phyloP scores from a whole-genome alignment of 192 early-diverging fungal genomes.

The Coemansia asiatica region DNA sequence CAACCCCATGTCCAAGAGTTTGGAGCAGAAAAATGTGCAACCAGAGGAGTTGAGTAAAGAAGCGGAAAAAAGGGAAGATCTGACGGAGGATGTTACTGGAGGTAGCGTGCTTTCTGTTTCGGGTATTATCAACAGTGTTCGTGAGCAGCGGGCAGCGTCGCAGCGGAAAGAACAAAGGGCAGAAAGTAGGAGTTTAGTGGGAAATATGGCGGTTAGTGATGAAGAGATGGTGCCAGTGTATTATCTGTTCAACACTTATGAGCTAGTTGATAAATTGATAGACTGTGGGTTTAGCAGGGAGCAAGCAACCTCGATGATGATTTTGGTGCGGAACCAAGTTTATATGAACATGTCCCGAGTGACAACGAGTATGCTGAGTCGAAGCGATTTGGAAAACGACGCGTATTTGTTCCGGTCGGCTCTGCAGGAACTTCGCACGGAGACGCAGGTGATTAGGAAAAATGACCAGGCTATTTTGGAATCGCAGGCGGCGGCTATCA shows the following conservation, averaged over 20 bases:
- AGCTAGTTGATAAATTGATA: slow-evolving; percentile 65
- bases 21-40: slow-evolving; percentile 16
- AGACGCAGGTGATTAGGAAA: slow-evolving; percentile 71
- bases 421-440: slow-evolving; percentile 76
- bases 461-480: slow-evolving; percentile 75
- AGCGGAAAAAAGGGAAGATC: neutral
- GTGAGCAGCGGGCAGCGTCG: slow-evolving; percentile 26
- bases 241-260: slow-evolving; percentile 78
- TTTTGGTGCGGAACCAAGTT: slow-evolving; percentile 68
- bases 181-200: neutral
- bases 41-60: neutral
- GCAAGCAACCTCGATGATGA: slow-evolving; percentile 78
- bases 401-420: slow-evolving; percentile 81
- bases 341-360: slow-evolving; percentile 24
- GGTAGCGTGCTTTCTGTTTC: slow-evolving; percentile 31
- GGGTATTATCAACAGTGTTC: slow-evolving; percentile 36
- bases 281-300: slow-evolving; percentile 64
- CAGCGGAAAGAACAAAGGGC: neutral
- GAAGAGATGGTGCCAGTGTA: slow-evolving; percentile 23
- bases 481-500: slow-evolving; percentile 69
- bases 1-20: slow-evolving; percentile 13
- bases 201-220: neutral
- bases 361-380: slow-evolving; percentile 62
- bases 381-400: slow-evolving; percentile 82
- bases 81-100: neutral